Percentiles rank a stretch among this genome's conserved stretches.
Evolutionary conservation across 2,329 filamentous ascomycete genomes (phyloP).

Genomic region (Tolypocladium ovalisporum): DNA sequence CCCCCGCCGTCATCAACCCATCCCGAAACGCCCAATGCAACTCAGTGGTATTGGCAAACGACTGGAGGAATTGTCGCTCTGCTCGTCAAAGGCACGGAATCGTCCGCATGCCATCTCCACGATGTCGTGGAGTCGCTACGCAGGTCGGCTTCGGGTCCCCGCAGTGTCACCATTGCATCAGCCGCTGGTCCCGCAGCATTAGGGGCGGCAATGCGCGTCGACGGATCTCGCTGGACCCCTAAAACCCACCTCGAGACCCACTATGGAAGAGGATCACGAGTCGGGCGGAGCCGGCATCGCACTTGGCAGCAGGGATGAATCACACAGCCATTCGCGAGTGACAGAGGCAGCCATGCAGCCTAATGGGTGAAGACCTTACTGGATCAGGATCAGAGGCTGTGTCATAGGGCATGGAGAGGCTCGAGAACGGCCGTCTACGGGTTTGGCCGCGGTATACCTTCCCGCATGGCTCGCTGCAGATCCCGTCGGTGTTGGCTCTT

Average conservation of each 20-base stretch:
- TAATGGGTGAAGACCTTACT: neutral
- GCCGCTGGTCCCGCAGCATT: neutral
- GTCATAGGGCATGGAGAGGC: neutral
- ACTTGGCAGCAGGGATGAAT: neutral
- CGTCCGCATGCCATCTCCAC: neutral
- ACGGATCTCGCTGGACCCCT: neutral
- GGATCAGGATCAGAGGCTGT: too few species aligned
- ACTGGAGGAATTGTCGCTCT: neutral
- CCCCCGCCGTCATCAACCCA: neutral
- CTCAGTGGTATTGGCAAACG: too few species aligned
- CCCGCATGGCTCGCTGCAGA: neutral
- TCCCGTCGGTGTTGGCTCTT: neutral
- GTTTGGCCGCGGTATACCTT: neutral
- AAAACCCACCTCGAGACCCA: neutral
- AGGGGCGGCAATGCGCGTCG: neutral
- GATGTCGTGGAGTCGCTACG: neutral
- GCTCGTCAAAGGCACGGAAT: neutral
- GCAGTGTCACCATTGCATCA: neutral
- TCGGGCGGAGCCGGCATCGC: neutral
- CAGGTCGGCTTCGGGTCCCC: neutral
- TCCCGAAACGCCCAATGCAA: neutral
- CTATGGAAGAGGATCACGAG: neutral
- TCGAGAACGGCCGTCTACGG: neutral
- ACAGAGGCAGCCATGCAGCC: too few species aligned
- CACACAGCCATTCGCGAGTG: neutral